Conservation (phyloP, 2,329 filamentous ascomycete genomes). For the Colletotrichum sublineola region DNA sequence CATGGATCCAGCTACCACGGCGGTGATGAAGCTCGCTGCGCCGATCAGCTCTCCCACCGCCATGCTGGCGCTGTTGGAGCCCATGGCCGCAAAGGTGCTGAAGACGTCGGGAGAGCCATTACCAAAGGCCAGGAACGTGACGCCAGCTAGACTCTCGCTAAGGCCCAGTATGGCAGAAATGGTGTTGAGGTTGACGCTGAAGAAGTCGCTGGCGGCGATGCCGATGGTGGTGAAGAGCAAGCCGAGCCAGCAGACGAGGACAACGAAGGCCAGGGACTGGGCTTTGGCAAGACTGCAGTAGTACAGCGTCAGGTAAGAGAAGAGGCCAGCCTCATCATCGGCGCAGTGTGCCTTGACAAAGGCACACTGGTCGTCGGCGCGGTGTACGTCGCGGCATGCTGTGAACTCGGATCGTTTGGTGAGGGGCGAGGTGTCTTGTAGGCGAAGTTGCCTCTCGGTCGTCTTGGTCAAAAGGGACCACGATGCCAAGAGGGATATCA, state of each 20-base stretch:
- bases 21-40: constrained; percentile 94
- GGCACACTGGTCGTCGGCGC: constrained; percentile 83
- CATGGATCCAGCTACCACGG: constrained; percentile 97
- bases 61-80: constrained; percentile 95
- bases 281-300: constrained; percentile 81
- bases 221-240: constrained; percentile 96
- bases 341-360: constrained; percentile 86
- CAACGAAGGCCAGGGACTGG: constrained; percentile 81
- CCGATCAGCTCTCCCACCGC: constrained; percentile 96
- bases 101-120: constrained; percentile 99
- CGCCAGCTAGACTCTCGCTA: constrained; percentile 95
- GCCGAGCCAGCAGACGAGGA: constrained; percentile 86
- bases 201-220: constrained; percentile 97
- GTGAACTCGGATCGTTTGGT: constrained; percentile 48
- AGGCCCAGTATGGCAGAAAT: constrained; percentile 90
- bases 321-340: constrained; percentile 89
- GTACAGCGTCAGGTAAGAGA: constrained; percentile 91
- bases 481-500: constrained; percentile 61
- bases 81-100: constrained; percentile 98
- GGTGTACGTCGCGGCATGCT: constrained; percentile 85
- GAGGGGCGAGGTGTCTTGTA: constrained; percentile 44
- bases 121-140: constrained; percentile 96
- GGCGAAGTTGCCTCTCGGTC: constrained; percentile 35
- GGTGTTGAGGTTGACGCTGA: constrained; percentile 96
- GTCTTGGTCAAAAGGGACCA: constrained; percentile 56